Evolutionary conservation across 1,139 yeast genomes (phyloP), one percentile per base, ranked within the genome.

Genomic region (Arxiozyma telluris): DNA sequence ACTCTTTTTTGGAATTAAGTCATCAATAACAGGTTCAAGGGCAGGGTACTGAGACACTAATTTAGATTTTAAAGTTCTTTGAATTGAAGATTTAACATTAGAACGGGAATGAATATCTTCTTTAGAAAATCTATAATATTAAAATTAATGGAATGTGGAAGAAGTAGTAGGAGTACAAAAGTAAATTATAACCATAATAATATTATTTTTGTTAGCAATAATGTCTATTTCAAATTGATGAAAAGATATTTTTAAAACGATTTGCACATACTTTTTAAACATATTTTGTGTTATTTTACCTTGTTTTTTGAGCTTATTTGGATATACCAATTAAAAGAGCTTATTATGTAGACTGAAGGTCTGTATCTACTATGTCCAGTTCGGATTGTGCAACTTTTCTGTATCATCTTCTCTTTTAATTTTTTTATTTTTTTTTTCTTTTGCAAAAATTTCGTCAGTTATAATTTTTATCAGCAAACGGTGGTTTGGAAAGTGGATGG

Each of bases 41-140:
- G 72, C 74, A 25, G 90, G 90, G 66, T 84, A 91, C 68, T 84
- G 88, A 12, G 76, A 75, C 1, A 84, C 85, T 53, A 91, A 76
- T 63, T 83, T 87, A 42, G 85, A 63, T 68, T 87, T 87, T 61
- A 91, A 76, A 9, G 87, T 87, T 70, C 97, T 80, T 68, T 90
- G 96, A 15, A 86, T 93, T 0, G 97, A 90, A 0, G 96, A 88
- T 71, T 91, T 91, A 70, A 90, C 85, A 67, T 90, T 91, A 17
- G 97, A 84, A 60, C 94, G 84, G 15, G 96, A 85, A 65, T 89
- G 96, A 52, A 90, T 79, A 66, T 90, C 96, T 52, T 89, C 96
- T 62, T 81, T 84, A 39, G 89, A 78, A 73, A 90, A 89, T 70
- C 89, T 88, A 15, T 15, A 34, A 34, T 4, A 34, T 34, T 15